Evolutionary conservation across 1,139 yeast species (phyloP), one percentile per base, ranked within the genome.

Genomic region (Pichia sp.): DNA sequence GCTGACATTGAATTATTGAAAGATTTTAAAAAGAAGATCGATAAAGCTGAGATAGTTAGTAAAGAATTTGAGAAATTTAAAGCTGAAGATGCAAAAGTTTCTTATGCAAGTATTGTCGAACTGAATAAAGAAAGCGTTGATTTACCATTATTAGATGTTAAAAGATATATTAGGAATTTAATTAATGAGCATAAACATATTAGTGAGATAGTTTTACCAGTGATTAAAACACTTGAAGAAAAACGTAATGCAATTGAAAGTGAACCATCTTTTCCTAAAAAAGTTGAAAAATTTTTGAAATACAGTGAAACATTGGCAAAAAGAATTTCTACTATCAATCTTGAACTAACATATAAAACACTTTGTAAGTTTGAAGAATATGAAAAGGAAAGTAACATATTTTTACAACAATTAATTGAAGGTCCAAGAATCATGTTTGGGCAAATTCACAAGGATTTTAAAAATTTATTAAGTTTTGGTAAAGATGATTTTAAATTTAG

Each of bases 101-200:
- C 40, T 1, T 20, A 26, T 24, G 30, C 41, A 24, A 28, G 37
- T 16, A 28, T 50, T 3, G 16, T n/a, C 7, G 36, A 38, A 25
- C n/a, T 46, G 8, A 27, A 36, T 9, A 22, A 35, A 10, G 23
- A 35, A 30, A 30, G 43, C 30, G 8, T 27, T 1, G 35, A 25
- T 16, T 29, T 43, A 20, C 50, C 51, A 8, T 29, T 50, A n/a
- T n/a, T 32, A 23, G 45, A 41, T 11, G 30, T 39, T 6, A 37
- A 36, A 12, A 31, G 27, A 22, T 35, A 26, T 30, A 30, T 45
- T 23, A 40, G 23, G 11, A 30, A 31, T 9, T 22, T 43, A n/a
- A 25, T 36, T 5, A 35, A 23, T 35, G 50, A 43, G 20, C 32
- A 38, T 25, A 20, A 31, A 31, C 16, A 30, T 26, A 39, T 44